Evolutionary conservation across 192 early-diverging fungal genomes (phyloP), one percentile per base, ranked within the genome.

Genomic region (Coemansia umbellata): DNA sequence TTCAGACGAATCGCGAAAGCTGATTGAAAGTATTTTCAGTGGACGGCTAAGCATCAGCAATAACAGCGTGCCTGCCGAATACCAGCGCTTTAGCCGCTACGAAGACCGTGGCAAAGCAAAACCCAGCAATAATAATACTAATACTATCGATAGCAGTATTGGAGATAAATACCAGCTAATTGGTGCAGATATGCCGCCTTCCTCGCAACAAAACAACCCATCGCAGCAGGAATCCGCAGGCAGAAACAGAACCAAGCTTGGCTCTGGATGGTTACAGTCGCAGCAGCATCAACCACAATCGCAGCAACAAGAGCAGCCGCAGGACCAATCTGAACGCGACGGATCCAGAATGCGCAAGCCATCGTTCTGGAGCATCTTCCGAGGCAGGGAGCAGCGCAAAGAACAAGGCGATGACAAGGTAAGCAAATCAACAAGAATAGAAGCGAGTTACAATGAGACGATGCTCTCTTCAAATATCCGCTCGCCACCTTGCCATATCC

Each of bases 331-430:
- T 53, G 71, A 74, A 55, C 71, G 71, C 28, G 71, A 75, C 43
- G 72, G 61, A n/a, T 53, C 37, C 58, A 75, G 69, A 42, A 75
- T 75, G 73, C 73, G 73, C 65, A 75, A 75, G 53, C 73, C 73
- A 39, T 75, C 73, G 53, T 75, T 75, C 39, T 75, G 73, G 73
- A 69, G 66, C 53, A 75, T 75, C 13, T 75, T 75, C 47, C 42
- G 73, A 8, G 66, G 66, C 41, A 58, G 64, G 13, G 54, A 60
- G 44, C 51, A 53, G 57, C 65, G 66, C 57, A 75, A 68, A 31
- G 73, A 75, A 13, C 40, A 50, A 31, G 37, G 26, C 28, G 73
- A 68, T 11, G 73, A 75, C 43, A 69, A 75, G 73, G 73, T 69
- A 75, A 60, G 65, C 60, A 55, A 2, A n/a, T n/a, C n/a, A n/a